Evolutionary conservation across 768 basidiomycete species (phyloP), one percentile per base, ranked within the genome.

Genomic region (Boletus coccyginus): DNA sequence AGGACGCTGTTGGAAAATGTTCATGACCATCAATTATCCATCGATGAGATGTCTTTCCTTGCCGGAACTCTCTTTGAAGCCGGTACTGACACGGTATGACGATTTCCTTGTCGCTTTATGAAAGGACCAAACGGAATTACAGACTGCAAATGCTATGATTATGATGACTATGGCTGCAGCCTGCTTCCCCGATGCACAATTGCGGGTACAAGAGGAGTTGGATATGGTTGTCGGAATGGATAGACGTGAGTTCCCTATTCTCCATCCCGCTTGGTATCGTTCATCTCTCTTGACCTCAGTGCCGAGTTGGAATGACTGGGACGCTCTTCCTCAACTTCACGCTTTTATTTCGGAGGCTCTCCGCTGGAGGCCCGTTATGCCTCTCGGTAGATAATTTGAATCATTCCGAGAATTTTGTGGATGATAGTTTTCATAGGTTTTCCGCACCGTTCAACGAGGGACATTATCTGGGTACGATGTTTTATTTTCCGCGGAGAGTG

Each of bases 51-150:
- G 14, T 74, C 84, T 0, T 86, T 81, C 62, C 77, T 87, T 41
- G 78, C 81, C 1, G 85, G 85, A 3, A 76, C 76, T 31, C 75
- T 86, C 66, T 85, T 84, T 57, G 85, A 81, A 43, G 85, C 84
- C 12, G 84, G 85, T 5, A 78, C 78, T 0, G 85, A 84, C 55
- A 86, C 85, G 41, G 77, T 74, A 52, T 56, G 39, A 12, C 11
- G 3, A 24, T 21, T 50, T 6, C 8, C 11, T 5, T 21, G 3
- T 5, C 1, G 0, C 2, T 8, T 3, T 19, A 5, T 7, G 9
- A 8, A 27, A 21, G 1, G 12, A 35, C 48, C 50, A 16, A 46
- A 9, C 31, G 1, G 7, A 27, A n/a, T 24, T 1, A 8, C 8
- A 46, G 57, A 55, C n/a, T 48, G 35, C 55, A 2, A 31, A 39